These are phyloP conservation scores for Cardiosporidium cionae DNA, from an alignment of 169 alveolate genomes.

Conservation along the genomic window DNA sequence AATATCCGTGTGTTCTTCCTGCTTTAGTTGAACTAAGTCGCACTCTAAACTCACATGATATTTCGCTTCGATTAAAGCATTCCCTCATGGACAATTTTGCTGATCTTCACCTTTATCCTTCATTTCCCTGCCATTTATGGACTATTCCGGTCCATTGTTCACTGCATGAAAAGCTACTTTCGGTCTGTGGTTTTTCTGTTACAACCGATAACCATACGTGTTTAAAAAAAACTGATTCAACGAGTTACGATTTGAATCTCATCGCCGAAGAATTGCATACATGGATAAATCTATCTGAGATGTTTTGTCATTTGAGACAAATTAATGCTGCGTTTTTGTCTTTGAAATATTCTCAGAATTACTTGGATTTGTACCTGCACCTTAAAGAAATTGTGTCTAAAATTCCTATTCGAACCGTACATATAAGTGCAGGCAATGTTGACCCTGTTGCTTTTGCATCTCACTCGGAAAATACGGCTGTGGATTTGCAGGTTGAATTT, in stretches of 20 bases:
- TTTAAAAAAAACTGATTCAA: neutral
- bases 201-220: too few species aligned
- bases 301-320: neutral
- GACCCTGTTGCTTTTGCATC: neutral
- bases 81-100: neutral
- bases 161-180: neutral
- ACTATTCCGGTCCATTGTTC: neutral
- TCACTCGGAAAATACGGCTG: neutral
- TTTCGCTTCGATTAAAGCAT: neutral
- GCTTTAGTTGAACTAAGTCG: neutral
- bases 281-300: neutral
- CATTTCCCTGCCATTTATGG: too few species aligned
- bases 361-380: neutral
- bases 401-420: neutral
- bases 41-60: neutral
- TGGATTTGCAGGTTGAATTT: neutral
- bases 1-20: neutral
- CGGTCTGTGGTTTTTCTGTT: neutral
- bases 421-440: neutral
- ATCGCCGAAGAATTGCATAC: neutral
- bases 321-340: neutral
- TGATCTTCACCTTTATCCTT: too few species aligned
- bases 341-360: neutral
- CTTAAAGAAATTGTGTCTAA: neutral
- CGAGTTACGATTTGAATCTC: neutral